Evolutionary conservation across 2,329 filamentous ascomycete species (phyloP), one percentile per base, ranked within the genome.

Genomic region (Aaosphaeria arxii): DNA sequence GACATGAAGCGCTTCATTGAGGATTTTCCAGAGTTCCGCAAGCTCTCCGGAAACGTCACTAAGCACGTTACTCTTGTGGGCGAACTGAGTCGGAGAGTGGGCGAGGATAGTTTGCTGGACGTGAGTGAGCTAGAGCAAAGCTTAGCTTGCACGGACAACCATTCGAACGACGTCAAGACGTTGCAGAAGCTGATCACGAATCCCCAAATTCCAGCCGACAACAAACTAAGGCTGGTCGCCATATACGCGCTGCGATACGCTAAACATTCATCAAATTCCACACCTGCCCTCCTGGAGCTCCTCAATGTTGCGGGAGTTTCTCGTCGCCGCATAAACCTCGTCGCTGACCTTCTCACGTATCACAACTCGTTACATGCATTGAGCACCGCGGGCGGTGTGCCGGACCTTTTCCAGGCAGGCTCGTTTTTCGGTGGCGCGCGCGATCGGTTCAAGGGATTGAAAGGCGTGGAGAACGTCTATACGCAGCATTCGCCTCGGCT

Each of bases 1-100:
- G 94, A 99, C 68, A 99, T 99, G 95, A 99, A 99, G 71, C 89
- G 91, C 40, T 99, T 99, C 61, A 95, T 99, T 47, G 94, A 99
- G 71, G 94, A 99, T 64, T 99, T 97, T 66, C 94, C 94, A 2
- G 94, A 99, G 67, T 99, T 99, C 70, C 85, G 94, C 49, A 95
- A 96, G 63, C 82, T 99, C 1, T 96, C 94, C 1, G 91, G 94
- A 35, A 99, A 99, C 59, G 94, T 99, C 46, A 97, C 91, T 74
- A 99, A 99, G 67, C 94, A 99, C 67, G 95, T 99, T 48, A 96
- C 94, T 0, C 76, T 99, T 24, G 94, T 99, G 24, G 91, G 91
- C 1, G 95, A 99, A 66, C 79, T 99, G 38, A 96, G 91, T 68
- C 82, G 92, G 48, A 84, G 89, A 47, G 91, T 99, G 11, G 88